These are phyloP conservation scores for Calcarisporium arbuscula DNA, from an alignment of 2,329 filamentous ascomycete species.

Conservation along the genomic window DNA sequence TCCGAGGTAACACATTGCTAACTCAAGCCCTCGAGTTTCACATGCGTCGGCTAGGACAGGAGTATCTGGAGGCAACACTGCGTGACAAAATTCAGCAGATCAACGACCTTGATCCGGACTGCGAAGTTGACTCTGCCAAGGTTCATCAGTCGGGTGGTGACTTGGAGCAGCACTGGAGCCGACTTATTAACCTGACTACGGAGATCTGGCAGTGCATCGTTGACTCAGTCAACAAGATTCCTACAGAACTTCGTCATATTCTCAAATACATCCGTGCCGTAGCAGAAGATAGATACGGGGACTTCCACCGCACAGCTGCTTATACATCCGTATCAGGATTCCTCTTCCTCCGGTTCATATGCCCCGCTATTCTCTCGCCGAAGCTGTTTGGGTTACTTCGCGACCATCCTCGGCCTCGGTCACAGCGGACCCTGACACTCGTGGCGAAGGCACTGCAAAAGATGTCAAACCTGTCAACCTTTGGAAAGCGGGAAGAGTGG, in stretches of 20 bases:
- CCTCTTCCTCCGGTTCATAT: conserved; percentile 90
- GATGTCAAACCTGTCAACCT: conserved; percentile 82
- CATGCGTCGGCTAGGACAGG: conserved; percentile 89
- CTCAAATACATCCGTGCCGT: conserved; percentile 89
- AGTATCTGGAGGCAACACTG: conserved; percentile 83
- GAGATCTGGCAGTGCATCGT: conserved; percentile 82
- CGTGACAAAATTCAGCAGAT: conserved; percentile 84
- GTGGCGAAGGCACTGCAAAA: conserved; percentile 91
- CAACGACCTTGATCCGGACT: conserved; percentile 83
- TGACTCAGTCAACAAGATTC: conserved; percentile 66
- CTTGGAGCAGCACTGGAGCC: conserved; percentile 75
- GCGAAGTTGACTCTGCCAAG: conserved; percentile 89
- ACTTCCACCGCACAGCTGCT: conserved; percentile 80
- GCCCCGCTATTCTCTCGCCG: conserved; percentile 90
- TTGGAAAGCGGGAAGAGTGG: conserved; percentile 94
- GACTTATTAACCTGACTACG: conserved; percentile 68
- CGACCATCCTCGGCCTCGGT: conserved; percentile 76
- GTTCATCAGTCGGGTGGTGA: conserved; percentile 55
- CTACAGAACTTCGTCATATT: conserved; percentile 74
- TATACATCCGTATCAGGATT: conserved; percentile 96
- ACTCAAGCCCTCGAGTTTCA: conserved; percentile 92
- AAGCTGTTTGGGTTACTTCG: conserved; percentile 81
- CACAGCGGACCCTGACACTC: conserved; percentile 82
- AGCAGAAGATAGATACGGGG: conserved; percentile 89
- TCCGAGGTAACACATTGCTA: conserved; percentile 87